Conservation (phyloP, 257 asterid species). For the Nicotiana attenuata region DNA sequence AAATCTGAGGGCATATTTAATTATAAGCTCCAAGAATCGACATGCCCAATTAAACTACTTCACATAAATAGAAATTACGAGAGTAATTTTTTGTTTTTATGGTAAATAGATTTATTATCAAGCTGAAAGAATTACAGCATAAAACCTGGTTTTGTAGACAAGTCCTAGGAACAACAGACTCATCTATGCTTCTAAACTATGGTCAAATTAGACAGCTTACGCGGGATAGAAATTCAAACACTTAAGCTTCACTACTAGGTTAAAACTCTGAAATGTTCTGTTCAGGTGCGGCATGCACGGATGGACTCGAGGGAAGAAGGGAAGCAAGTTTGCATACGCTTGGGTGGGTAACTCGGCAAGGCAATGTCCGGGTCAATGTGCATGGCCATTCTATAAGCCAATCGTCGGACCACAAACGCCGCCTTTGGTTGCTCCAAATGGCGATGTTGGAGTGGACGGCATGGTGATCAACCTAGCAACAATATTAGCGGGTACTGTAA, state of each 20-base stretch:
- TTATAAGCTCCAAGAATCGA: no score
- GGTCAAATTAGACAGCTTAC: no score
- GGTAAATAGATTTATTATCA: no score
- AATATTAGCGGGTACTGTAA: slow-evolving; percentile 40
- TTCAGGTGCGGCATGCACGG: slow-evolving; percentile 40
- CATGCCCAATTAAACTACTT: no score
- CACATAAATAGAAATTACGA: no score
- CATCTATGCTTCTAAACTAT: no score
- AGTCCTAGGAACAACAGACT: no score
- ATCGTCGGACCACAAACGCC: slow-evolving; percentile 35
- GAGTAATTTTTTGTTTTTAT: no score
- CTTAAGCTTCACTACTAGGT: neutral
- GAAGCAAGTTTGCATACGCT: slow-evolving; percentile 19
- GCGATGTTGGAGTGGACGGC: slow-evolving; percentile 45
- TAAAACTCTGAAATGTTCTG: neutral
- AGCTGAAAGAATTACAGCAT: no score
- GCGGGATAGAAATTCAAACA: no score
- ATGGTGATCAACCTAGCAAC: slow-evolving; percentile 42
- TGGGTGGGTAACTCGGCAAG: slow-evolving; percentile 49
- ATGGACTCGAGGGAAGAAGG: slow-evolving; percentile 18
- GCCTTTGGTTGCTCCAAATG: slow-evolving; percentile 41
- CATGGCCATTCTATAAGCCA: slow-evolving; percentile 51
- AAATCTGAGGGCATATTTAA: no score
- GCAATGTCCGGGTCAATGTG: slow-evolving; percentile 49
- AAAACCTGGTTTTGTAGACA: no score